A percentile compares a stretch with the other conserved stretches of the same genome.
Conservation (phyloP, 2,329 filamentous ascomycete species). For the Sclerotinia nivalis region DNA sequence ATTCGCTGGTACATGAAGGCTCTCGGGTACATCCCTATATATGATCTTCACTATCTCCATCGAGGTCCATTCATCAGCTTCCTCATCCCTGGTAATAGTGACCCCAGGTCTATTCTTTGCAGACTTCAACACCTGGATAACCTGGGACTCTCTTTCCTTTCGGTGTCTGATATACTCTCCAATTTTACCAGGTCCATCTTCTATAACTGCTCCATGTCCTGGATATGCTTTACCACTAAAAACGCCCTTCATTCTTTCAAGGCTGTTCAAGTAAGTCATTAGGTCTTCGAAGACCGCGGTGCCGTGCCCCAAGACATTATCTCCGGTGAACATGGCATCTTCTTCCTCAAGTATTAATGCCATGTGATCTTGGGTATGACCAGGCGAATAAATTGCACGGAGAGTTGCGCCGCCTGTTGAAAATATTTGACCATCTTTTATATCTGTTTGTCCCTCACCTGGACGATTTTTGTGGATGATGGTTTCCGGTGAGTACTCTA, state of each 20-base stretch:
- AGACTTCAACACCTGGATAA: slow-evolving; percentile 62
- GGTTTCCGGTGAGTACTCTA: slow-evolving; percentile 61
- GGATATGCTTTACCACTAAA: slow-evolving; percentile 77
- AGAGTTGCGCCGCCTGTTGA: slow-evolving; percentile 63
- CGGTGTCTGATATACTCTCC: slow-evolving; percentile 82
- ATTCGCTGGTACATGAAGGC: slow-evolving; percentile 73
- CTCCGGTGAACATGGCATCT: slow-evolving; percentile 82
- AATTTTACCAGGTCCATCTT: slow-evolving; percentile 70
- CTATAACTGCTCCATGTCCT: slow-evolving; percentile 79
- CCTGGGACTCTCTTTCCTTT: slow-evolving; percentile 75
- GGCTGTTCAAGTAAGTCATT: slow-evolving; percentile 63
- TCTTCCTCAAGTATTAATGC: slow-evolving; percentile 74
- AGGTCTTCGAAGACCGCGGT: slow-evolving; percentile 85
- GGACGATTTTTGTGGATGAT: slow-evolving; percentile 68
- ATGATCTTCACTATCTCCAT: slow-evolving; percentile 88
- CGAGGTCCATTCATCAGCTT: slow-evolving; percentile 57
- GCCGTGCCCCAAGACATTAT: slow-evolving; percentile 85
- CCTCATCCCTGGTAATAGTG: slow-evolving; percentile 29
- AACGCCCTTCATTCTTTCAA: slow-evolving; percentile 66
- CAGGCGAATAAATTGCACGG: slow-evolving; percentile 64
- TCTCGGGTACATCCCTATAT: slow-evolving; percentile 76
- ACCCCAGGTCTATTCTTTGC: slow-evolving; percentile 39
- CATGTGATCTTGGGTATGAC: slow-evolving; percentile 84
- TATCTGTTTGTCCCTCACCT: slow-evolving; percentile 51
- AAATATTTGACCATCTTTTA: slow-evolving; percentile 57